Evolutionary conservation across 1,139 yeast species (phyloP), one percentile per base, ranked within the genome.

Genomic region (Blastobotrys ciferrii): DNA sequence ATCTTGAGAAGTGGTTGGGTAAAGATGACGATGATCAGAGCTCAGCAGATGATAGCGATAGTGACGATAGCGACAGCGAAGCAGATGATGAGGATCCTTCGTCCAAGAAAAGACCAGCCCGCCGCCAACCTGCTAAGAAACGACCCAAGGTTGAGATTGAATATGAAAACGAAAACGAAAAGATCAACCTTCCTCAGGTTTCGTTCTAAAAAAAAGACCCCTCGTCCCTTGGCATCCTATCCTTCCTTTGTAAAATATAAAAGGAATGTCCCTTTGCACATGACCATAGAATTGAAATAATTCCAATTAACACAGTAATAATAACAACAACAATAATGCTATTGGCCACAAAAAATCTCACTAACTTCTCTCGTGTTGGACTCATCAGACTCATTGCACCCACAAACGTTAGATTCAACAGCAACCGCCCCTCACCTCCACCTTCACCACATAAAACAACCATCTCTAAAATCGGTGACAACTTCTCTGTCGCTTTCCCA

Each of bases 1-100:
- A 89, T 61, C 73, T 89, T 55, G 95, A 89, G 68, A 82, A 80
- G 67, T 89, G 96, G 96, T 76, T 91, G 46, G 95, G 82, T 55
- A 86, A 78, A 45, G 77, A 84, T 52, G 74, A 73, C 33, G 74
- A 77, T 50, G 28, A 23, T 23, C 28, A 23, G 9, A 23, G 28
- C 9, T 80, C 71, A 42, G 74, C 70, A 4, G 74, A 69, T 17
- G 61, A 61, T 39, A 58, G 58, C 13, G 59, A 49, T 30, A 61
- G 55, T 57, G 38, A 64, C 55, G 63, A 58, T 13, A 56, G 61
- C 28, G 73, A 66, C 43, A 63, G 65, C 9, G 66, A 64, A 44
- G 66, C 61, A 41, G 70, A 63, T n/a, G 60, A 42, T 19, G 70
- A 63, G n/a, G 60, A 42, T 19, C 36, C 41, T n/a, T 39, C 75